Conservation (phyloP, 179 eudicot species). For the Camellia oleifera region DNA sequence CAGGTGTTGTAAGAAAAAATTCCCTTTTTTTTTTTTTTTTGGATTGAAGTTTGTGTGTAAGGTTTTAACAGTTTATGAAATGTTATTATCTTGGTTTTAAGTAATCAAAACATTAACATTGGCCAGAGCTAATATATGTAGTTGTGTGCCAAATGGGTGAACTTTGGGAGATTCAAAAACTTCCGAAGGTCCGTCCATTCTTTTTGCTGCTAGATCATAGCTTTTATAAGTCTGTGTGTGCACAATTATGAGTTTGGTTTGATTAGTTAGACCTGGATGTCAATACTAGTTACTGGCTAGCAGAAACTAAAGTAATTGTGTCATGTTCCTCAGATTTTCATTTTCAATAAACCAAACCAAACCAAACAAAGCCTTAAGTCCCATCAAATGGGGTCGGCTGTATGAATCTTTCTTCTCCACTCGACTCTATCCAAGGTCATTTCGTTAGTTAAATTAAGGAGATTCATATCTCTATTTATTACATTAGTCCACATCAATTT, state of each 20-base stretch:
- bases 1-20: neutral
- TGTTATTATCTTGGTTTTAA: neutral
- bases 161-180: neutral
- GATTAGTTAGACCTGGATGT: constrained; percentile 1
- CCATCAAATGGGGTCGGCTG: no score
- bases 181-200: neutral
- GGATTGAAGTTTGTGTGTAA: neutral
- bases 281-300: neutral
- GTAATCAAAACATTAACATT: neutral
- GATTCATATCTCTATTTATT: no score
- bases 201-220: neutral
- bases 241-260: neutral
- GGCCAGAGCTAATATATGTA: neutral
- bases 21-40: neutral
- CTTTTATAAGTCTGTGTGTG: neutral
- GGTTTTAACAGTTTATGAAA: neutral
- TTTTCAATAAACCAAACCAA: neutral
- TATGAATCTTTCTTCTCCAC: no score
- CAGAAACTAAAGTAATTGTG: neutral
- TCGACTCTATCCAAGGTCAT: no score
- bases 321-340: neutral
- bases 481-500: no score
- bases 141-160: neutral
- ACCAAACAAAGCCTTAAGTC: no score
- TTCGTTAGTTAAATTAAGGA: no score